Conservation (phyloP, 1,284 basidiomycete species). For the Fistulinella staudtii region DNA sequence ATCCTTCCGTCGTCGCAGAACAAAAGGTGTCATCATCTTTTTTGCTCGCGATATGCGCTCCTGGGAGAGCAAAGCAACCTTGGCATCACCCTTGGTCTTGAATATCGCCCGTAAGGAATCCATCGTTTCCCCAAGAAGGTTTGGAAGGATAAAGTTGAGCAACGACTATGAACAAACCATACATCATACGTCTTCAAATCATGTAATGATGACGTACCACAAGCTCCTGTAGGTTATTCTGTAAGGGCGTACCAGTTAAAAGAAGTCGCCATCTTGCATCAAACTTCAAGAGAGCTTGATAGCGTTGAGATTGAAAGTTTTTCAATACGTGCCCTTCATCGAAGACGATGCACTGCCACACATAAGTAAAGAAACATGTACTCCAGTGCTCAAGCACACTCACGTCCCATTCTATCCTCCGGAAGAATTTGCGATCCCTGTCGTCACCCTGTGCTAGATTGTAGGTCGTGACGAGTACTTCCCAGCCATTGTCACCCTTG, state of each 20-base stretch:
- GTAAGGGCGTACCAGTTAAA: constrained; percentile 94
- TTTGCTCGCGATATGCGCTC: constrained; percentile 93
- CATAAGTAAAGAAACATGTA: constrained; percentile 7
- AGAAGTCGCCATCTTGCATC: constrained; percentile 87
- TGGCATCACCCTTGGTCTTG: constrained; percentile 89
- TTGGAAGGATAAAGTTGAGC: constrained; percentile 96
- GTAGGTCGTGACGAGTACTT: constrained; percentile 96
- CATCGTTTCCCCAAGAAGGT: constrained; percentile 77
- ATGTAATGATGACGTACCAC: constrained; percentile 59
- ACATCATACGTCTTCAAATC: background rate
- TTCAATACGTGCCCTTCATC: constrained; percentile 97
- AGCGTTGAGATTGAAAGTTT: constrained; percentile 95
- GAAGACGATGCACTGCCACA: constrained; percentile 76
- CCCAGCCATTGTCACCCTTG: constrained; percentile 63
- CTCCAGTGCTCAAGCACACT: constrained; percentile 31
- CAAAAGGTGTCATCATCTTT: constrained; percentile 99
- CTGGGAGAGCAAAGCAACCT: constrained; percentile 82
- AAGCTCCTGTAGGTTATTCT: constrained; percentile 90
- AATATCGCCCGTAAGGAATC: constrained; percentile 90
- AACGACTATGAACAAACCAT: constrained; percentile 62
- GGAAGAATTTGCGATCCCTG: constrained; percentile 89
- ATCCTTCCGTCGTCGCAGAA: constrained; percentile 91
- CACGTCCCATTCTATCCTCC: constrained; percentile 88
- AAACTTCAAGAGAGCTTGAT: constrained; percentile 84
- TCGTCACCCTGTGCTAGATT: constrained; percentile 87